Conservation (phyloP, 441 rosid species). For the Iberis amara region DNA sequence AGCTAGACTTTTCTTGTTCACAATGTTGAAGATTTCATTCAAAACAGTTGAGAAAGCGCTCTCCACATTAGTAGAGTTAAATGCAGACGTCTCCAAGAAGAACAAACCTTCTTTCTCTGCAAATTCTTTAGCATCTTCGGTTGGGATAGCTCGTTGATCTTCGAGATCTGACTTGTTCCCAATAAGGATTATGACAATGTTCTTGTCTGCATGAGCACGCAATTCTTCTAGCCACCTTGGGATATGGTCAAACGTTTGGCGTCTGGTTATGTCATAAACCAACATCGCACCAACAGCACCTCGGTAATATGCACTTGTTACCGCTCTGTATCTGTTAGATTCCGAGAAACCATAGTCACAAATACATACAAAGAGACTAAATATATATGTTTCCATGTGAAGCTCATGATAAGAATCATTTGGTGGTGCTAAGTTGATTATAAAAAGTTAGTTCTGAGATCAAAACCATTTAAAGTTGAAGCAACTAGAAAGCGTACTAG, state of each 20-base stretch:
- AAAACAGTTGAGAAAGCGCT: constrained; percentile 6
- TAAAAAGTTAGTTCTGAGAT: no score
- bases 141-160: constrained; percentile 48
- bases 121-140: constrained; percentile 60
- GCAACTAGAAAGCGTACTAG: no score
- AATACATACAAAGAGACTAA: background rate
- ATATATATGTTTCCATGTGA: background rate
- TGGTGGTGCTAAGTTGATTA: no score
- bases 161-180: constrained; percentile 63
- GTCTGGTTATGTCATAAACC: constrained; percentile 53
- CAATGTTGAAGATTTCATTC: constrained; percentile 70
- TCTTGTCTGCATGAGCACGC: constrained; percentile 69
- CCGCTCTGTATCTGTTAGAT: constrained; percentile 63
- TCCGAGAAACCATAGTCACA: background rate
- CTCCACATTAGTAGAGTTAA: constrained; percentile 54
- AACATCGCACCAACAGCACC: constrained; percentile 76
- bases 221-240: constrained; percentile 74
- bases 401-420: no score
- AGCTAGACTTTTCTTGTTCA: constrained; percentile 69
- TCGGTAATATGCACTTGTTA: constrained; percentile 68
- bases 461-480: no score
- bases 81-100: constrained; percentile 62
- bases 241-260: constrained; percentile 60
- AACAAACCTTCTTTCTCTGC: constrained; percentile 63
- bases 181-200: constrained; percentile 54